Evolutionary conservation across 2,329 filamentous ascomycete species (phyloP).

Genomic region (Malbranchea zuffiana): DNA sequence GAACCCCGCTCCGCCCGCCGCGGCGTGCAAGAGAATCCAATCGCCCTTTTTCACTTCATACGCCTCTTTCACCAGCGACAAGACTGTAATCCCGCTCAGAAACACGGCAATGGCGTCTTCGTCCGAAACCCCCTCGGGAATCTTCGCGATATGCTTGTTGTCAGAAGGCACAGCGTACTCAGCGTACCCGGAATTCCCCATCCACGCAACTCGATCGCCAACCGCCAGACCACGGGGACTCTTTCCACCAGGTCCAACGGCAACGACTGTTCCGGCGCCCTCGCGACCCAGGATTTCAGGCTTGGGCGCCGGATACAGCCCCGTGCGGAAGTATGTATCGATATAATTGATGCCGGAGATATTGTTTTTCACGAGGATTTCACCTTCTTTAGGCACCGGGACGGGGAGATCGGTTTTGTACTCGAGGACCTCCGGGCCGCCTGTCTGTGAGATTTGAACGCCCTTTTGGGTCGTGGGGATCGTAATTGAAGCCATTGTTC

Average conservation of each 20-base stretch:
- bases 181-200: slow-evolving; percentile 47
- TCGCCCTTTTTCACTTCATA: slow-evolving; percentile 61
- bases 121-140: slow-evolving; percentile 52
- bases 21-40: slow-evolving; percentile 75
- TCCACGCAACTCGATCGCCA: slow-evolving; percentile 63
- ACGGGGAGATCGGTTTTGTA: slow-evolving; percentile 61
- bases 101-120: slow-evolving; percentile 57
- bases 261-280: slow-evolving; percentile 59
- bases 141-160: slow-evolving; percentile 42
- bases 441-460: slow-evolving; percentile 60
- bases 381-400: slow-evolving; percentile 54
- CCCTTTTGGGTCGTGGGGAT: slow-evolving; percentile 61
- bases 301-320: slow-evolving; percentile 61
- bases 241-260: slow-evolving; percentile 43
- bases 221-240: slow-evolving; percentile 46
- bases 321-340: slow-evolving; percentile 81
- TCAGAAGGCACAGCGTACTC: slow-evolving; percentile 49
- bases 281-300: slow-evolving; percentile 74
- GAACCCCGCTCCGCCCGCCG: slow-evolving; percentile 69
- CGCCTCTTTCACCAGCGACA: slow-evolving; percentile 67
- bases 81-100: slow-evolving; percentile 74
- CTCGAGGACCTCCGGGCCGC: slow-evolving; percentile 60
- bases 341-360: slow-evolving; percentile 79
- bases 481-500: slow-evolving; percentile 27
- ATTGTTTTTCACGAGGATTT: slow-evolving; percentile 71